Evolutionary conservation across 2,329 filamentous ascomycete species (phyloP).

Genomic region (Periglandula ipomoeae): DNA sequence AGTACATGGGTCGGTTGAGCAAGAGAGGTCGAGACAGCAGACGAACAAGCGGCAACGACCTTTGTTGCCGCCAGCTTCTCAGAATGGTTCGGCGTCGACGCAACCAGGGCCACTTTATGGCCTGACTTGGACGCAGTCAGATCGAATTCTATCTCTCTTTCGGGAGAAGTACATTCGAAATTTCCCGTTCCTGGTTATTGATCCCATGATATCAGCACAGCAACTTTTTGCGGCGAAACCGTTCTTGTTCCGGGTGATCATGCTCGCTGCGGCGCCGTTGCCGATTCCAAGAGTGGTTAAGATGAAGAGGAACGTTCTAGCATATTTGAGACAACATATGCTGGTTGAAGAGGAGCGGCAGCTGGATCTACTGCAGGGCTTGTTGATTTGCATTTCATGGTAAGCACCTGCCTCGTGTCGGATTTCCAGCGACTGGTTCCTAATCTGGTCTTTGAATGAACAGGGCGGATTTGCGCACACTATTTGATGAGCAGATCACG

Average conservation of each 20-base stretch:
- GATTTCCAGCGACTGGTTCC: background rate
- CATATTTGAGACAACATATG: constrained; percentile 27
- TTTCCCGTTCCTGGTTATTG: constrained; percentile 30
- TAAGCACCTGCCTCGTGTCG: constrained; percentile 14
- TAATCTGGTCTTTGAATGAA: background rate
- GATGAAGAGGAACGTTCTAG: constrained; percentile 32
- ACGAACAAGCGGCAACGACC: background rate
- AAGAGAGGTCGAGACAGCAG: background rate
- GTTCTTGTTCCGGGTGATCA: constrained; percentile 28
- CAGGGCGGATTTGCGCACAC: constrained; percentile 27
- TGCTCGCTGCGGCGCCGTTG: constrained; percentile 26
- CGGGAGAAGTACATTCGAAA: constrained; percentile 22
- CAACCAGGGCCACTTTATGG: constrained; percentile 21
- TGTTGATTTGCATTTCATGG: constrained; percentile 37
- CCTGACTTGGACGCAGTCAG: constrained; percentile 30
- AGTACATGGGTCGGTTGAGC: background rate
- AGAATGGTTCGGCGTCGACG: background rate
- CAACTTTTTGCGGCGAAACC: constrained; percentile 25
- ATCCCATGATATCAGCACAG: constrained; percentile 19
- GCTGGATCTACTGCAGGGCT: constrained; percentile 36
- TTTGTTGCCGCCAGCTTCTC: background rate
- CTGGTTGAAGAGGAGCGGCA: constrained; percentile 30
- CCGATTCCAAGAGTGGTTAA: constrained; percentile 20
- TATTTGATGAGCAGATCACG: constrained; percentile 25
- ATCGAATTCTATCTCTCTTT: constrained; percentile 24